A percentile compares a stretch with the other conserved stretches of the same genome.
Conservation (phyloP, 805 yeast species). For the Brettanomyces naardenensis region DNA sequence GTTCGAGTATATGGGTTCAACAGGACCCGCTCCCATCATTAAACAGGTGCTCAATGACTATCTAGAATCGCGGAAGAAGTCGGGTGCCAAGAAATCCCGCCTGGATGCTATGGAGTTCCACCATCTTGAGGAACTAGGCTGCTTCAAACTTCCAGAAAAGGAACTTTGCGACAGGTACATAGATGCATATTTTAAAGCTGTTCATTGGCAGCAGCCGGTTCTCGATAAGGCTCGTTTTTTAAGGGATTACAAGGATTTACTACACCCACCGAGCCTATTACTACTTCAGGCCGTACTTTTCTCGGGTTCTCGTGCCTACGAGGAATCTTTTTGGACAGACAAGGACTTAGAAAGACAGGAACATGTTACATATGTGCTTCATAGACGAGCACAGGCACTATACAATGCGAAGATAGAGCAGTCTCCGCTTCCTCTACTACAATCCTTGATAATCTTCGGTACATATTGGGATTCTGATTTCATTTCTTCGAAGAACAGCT, state of each 20-base stretch:
- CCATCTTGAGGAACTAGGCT: slow-evolving; percentile 35
- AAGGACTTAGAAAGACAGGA: slow-evolving; percentile 37
- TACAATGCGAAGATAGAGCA: slow-evolving; percentile 63
- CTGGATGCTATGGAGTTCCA: slow-evolving; percentile 14
- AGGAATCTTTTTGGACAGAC: slow-evolving; percentile 39
- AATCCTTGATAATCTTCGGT: slow-evolving; percentile 53
- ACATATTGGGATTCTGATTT: slow-evolving; percentile 72
- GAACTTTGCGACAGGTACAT: slow-evolving; percentile 54
- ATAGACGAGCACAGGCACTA: slow-evolving; percentile 66
- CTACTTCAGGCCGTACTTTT: slow-evolving; percentile 60
- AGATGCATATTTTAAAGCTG: slow-evolving; percentile 50
- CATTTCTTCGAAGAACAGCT: slow-evolving; percentile 55
- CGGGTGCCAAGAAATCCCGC: slow-evolving; percentile 5
- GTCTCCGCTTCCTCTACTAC: slow-evolving; percentile 55
- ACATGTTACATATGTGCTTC: slow-evolving; percentile 37
- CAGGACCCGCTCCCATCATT: slow-evolving; percentile 24
- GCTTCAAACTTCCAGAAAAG: slow-evolving; percentile 58
- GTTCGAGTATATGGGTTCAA: slow-evolving; percentile 25
- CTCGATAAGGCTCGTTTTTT: slow-evolving; percentile 56
- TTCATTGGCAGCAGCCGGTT: slow-evolving; percentile 66
- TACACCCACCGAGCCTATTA: slow-evolving; percentile 52
- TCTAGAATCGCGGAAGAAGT: slow-evolving; percentile 6
- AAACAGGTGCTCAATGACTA: slow-evolving; percentile 23
- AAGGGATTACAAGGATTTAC: slow-evolving; percentile 43
- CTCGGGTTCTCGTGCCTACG: slow-evolving; percentile 58